A percentile compares a stretch with the other conserved stretches of the same genome.
These are phyloP conservation scores for Coriolopsis trogii DNA, from an alignment of 1,284 basidiomycete species.

Conservation along the genomic window DNA sequence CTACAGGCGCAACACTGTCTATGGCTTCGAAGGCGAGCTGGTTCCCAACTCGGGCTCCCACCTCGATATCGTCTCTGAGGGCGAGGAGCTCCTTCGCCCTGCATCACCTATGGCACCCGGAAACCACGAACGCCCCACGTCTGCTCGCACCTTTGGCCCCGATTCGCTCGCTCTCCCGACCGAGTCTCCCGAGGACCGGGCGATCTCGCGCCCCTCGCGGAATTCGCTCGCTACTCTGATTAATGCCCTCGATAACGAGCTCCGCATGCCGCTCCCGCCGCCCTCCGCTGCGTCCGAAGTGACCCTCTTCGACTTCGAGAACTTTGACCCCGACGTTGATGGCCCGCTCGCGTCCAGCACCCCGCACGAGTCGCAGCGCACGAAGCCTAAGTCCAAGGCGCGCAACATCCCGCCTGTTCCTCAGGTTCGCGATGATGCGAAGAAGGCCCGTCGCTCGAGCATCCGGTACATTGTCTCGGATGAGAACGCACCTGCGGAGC, in stretches of 20 bases:
- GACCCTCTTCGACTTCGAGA: conserved; percentile 56
- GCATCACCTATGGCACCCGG: conserved; percentile 15
- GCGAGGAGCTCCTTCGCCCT: conserved; percentile 36
- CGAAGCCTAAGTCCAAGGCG: conserved; percentile 38
- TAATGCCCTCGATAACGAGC: conserved; percentile 38
- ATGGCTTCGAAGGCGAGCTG: conserved; percentile 38
- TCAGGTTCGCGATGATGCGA: conserved; percentile 25
- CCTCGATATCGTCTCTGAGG: conserved; percentile 44
- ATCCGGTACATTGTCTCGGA: conserved; percentile 67
- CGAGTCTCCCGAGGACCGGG: conserved; percentile 50
- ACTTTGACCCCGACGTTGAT: conserved; percentile 20
- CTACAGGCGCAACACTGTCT: conserved; percentile 51
- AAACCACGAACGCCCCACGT: conserved; percentile 32
- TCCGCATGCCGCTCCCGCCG: conserved; percentile 35
- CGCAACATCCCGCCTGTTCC: conserved; percentile 35
- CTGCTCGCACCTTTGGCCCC: conserved; percentile 50
- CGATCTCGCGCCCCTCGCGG: conserved; percentile 54
- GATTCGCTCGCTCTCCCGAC: conserved; percentile 32
- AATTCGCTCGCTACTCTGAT: conserved; percentile 52
- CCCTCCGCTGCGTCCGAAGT: conserved; percentile 61
- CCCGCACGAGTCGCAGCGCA: conserved; percentile 51
- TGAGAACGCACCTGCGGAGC: conserved; percentile 38
- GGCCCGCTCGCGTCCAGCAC: conserved; percentile 64
- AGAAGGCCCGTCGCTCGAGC: conserved; percentile 49
- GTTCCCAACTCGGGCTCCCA: conserved; percentile 28